Evolutionary conservation across 495 filamentous ascomycete species (phyloP), one percentile per base, ranked within the genome.

Genomic region (Talaromyces ruber): DNA sequence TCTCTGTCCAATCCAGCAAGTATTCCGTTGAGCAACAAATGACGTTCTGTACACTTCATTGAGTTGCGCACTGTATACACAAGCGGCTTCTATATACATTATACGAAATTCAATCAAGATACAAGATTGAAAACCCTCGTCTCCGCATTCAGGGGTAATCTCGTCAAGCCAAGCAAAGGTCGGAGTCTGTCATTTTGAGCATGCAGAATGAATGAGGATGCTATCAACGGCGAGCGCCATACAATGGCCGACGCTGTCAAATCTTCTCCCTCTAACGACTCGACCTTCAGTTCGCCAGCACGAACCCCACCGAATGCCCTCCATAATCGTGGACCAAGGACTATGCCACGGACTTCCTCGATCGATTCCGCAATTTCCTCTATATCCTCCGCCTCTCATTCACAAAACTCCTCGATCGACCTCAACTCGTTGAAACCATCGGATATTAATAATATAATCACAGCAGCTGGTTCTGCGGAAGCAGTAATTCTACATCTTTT

Each of bases 311-410:
- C 21, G 64, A 71, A 34, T 72, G 70, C 32, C 69, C 71, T 25
- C 61, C 73, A 75, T 45, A 74, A 72, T 52, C 63, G 71, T 56
- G 70, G 68, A 5, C 68, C 73, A 52, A 78, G 85, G 37, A 70
- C 76, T 55, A 77, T 83, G 66, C 86, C 88, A 60, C 86, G 93
- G 64, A 98, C 88, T 54, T 91, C 91, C 2, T 98, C 94, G 37
- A 97, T 97, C 66, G 94, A 98, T 69, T 97, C 94, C 7, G 90
- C 92, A 0, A 90, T 96, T 26, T 98, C 93, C 1, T 88, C 90
- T 5, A 81, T 92, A 47, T 96, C 92, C 7, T 84, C 87, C n/a
- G 81, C 79, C 16, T 78, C 80, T 6, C 84, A 86, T 52, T 80
- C 84, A 5, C 84, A 86, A 54, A 90, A 87, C 67, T 77, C 78